A percentile compares a stretch with the other conserved stretches of the same genome.
These are phyloP conservation scores for Amphicarpaea edgeworthii DNA, from an alignment of 306 rosid species.

Conservation along the genomic window DNA sequence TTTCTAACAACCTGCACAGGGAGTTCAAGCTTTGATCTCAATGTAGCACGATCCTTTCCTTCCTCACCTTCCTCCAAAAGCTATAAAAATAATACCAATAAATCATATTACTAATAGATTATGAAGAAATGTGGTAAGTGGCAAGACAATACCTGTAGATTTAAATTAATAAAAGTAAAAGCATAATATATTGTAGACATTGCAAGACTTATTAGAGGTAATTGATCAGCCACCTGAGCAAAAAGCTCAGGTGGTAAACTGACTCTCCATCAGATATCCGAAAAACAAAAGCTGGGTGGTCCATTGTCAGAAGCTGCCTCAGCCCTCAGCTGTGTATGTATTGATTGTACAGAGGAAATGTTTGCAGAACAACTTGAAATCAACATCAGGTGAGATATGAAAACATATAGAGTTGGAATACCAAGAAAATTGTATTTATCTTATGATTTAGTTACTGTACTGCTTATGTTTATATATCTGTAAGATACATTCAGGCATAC, in stretches of 20 bases:
- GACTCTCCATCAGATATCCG: conserved; percentile 20
- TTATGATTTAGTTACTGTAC: neutral
- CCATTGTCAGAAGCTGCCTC: conserved; percentile 8
- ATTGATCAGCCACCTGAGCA: conserved; percentile 28
- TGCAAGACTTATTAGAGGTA: conserved; percentile 16
- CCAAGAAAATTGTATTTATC: neutral
- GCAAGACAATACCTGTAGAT: conserved; percentile 19
- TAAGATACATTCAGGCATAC: neutral
- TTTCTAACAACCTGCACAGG: conserved; percentile 89
- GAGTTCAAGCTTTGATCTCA: conserved; percentile 97
- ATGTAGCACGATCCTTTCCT: conserved; percentile 86
- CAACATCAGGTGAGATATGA: conserved; percentile 1
- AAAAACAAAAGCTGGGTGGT: conserved; percentile 18
- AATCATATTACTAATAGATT: conserved; percentile 35
- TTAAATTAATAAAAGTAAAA: conserved; percentile 8
- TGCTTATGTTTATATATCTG: neutral
- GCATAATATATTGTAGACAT: conserved; percentile 21
- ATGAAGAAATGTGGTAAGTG: conserved; percentile 27
- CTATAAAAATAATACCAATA: conserved; percentile 50
- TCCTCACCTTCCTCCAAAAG: conserved; percentile 97
- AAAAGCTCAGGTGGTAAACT: conserved; percentile 23
- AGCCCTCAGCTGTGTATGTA: neutral
- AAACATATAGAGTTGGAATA: neutral
- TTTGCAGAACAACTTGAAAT: conserved; percentile 20
- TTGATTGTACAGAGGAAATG: neutral